These are phyloP conservation scores for Coccomyxa sp. DNA, from an alignment of 139 green algal species.

Conservation along the genomic window DNA sequence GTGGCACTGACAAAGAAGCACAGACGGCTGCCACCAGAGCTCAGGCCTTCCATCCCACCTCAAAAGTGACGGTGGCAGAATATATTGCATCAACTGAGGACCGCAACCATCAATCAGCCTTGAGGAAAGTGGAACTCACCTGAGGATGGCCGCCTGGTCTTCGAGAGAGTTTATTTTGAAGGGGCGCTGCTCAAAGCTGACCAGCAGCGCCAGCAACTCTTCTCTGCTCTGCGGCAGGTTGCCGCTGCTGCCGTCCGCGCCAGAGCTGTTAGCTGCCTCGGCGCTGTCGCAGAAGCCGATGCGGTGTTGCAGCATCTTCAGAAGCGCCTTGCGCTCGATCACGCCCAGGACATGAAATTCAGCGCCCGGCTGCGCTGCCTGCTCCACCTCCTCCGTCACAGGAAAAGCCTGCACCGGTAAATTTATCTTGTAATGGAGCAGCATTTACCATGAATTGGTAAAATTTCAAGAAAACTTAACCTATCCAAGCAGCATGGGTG, in stretches of 20 bases:
- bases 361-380: background rate
- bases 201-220: background rate
- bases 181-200: background rate
- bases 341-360: background rate
- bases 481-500: background rate
- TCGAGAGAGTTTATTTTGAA: background rate
- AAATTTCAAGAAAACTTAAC: background rate
- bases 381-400: background rate
- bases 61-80: too few relatives aligned
- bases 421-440: too few relatives aligned
- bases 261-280: too few relatives aligned
- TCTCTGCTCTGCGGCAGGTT: background rate
- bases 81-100: too few relatives aligned
- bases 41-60: too few relatives aligned
- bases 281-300: background rate
- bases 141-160: conserved; percentile 1
- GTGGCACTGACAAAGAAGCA: too few relatives aligned
- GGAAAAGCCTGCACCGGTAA: background rate
- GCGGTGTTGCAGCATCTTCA: conserved; percentile 5
- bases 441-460: background rate
- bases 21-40: too few relatives aligned
- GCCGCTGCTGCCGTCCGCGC: background rate
- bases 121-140: background rate
- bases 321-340: background rate
- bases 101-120: background rate